Conservation (phyloP, 2,329 filamentous ascomycete genomes). For the Cladosporium sp. region DNA sequence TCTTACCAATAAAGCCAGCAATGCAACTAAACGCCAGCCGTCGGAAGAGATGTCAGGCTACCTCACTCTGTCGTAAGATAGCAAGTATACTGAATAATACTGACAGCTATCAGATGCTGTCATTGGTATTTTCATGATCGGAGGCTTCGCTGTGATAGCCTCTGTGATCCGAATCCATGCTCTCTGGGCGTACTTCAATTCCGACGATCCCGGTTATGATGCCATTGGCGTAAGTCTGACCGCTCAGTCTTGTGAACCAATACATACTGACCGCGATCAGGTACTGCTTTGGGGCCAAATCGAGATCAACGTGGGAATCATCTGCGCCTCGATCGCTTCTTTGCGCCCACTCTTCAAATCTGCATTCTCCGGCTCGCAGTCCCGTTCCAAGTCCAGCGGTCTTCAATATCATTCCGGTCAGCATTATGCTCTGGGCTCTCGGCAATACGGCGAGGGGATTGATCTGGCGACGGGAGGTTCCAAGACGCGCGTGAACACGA, state of each 20-base stretch:
- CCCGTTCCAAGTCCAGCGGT: not conserved
- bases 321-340: not conserved
- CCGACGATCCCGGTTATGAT: not conserved
- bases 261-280: conserved; percentile 16
- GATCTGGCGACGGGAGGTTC: not conserved
- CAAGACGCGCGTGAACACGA: not conserved
- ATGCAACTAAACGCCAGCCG: not conserved
- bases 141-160: not conserved
- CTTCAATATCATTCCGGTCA: not conserved
- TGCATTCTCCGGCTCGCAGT: not conserved
- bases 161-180: not conserved
- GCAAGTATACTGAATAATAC: not conserved
- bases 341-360: conserved; percentile 2
- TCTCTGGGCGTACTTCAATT: not conserved
- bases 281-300: conserved; percentile 15
- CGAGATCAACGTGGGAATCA: not conserved
- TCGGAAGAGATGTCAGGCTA: not conserved
- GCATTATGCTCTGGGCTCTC: too few species aligned
- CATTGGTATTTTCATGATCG: conserved; percentile 3
- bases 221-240: not conserved
- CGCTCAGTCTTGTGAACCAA: not conserved
- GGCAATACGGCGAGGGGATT: not conserved
- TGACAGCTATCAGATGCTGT: not conserved
- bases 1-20: not conserved
- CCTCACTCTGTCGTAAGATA: not conserved